Conservation (phyloP, 768 basidiomycete genomes). For the Boletus rubroflammeus region DNA sequence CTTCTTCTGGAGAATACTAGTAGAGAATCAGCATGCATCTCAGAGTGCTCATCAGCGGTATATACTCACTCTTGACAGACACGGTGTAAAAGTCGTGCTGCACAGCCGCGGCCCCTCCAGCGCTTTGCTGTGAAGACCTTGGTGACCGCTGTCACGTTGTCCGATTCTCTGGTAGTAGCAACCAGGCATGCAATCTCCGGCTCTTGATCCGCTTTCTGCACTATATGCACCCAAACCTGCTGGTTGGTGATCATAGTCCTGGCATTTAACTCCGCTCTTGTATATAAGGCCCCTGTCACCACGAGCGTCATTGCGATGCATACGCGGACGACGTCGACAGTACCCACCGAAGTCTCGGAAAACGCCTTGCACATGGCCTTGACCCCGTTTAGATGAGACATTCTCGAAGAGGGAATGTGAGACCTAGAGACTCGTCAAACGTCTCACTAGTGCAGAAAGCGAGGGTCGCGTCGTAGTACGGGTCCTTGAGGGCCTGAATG, state of each 20-base stretch:
- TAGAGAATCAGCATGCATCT: slow-evolving; percentile 1
- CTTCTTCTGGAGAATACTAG: slow-evolving; percentile 30
- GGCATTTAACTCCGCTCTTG: slow-evolving; percentile 50
- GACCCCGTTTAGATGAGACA: slow-evolving; percentile 31
- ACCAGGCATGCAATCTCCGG: slow-evolving; percentile 60
- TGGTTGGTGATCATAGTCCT: slow-evolving; percentile 40
- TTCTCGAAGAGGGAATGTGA: slow-evolving; percentile 22
- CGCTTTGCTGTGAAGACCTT: slow-evolving; percentile 63
- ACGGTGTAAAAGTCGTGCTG: slow-evolving; percentile 55
- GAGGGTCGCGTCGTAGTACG: slow-evolving; percentile 64
- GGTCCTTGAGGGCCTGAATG: slow-evolving; percentile 29
- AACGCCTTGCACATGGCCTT: slow-evolving; percentile 53
- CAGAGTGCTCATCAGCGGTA: not conserved
- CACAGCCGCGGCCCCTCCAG: slow-evolving; percentile 54
- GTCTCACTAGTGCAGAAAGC: slow-evolving; percentile 50
- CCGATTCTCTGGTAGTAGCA: slow-evolving; percentile 62
- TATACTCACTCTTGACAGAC: slow-evolving; percentile 52
- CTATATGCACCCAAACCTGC: slow-evolving; percentile 59
- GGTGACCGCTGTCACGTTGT: slow-evolving; percentile 57
- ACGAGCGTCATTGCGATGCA: not conserved
- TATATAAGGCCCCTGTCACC: slow-evolving; percentile 49
- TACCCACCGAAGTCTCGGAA: slow-evolving; percentile 55
- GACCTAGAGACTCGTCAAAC: slow-evolving; percentile 19
- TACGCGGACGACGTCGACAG: not conserved
- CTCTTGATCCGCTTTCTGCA: slow-evolving; percentile 21